Base-by-base conservation (phyloP, 805 yeast species). In the Suhomyces vadensis region DNA sequence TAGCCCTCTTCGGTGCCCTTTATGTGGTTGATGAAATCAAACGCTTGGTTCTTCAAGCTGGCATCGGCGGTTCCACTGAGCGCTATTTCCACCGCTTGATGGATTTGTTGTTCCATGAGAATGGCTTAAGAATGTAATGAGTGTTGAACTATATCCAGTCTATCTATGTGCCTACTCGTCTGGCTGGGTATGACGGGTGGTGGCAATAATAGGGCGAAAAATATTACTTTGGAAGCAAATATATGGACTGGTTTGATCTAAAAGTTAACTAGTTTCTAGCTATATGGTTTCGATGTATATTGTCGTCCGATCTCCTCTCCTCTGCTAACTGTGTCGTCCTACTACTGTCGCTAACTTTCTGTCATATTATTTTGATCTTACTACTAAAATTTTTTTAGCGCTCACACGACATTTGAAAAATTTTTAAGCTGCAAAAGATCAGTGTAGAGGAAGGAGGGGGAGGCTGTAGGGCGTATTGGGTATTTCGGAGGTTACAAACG, bases 61-160 rank as follows among this genome's bases (percentile, higher is more conserved):
- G 74, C 67, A 60, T 85, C 88, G 7, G 83, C 77, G 20, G 82
- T 72, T 23, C 87, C 84, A 61, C 82, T 81, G 42, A 86, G 77
- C 6, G 96, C 96, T 50, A 89, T 81, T 50, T 80, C 83, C 38
- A 91, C 94, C 33, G 96, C 97, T 67, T 88, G 94, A 63, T 80
- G 88, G 56, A 91, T 84, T 71, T 90, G 95, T 51, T 71, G 69
- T 48, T 72, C 74, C 73, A 54, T 57, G 43, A 29, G 22, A 8
- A n/a, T n/a, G n/a, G n/a, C n/a, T n/a, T 16, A 7, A 8, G 31
- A 11, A 26, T 14, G 11, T 14, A 29, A 29, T 16, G 33, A 29
- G 33, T 29, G 33, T 29, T 29, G 33, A 29, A 29, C 33, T 16
- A 14, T n/a, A n/a, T n/a, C 14, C 20, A 16, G 20, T 16, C 31